Evolutionary conservation across 768 basidiomycete species (phyloP).

Genomic region (Rossbeevera mucosa): DNA sequence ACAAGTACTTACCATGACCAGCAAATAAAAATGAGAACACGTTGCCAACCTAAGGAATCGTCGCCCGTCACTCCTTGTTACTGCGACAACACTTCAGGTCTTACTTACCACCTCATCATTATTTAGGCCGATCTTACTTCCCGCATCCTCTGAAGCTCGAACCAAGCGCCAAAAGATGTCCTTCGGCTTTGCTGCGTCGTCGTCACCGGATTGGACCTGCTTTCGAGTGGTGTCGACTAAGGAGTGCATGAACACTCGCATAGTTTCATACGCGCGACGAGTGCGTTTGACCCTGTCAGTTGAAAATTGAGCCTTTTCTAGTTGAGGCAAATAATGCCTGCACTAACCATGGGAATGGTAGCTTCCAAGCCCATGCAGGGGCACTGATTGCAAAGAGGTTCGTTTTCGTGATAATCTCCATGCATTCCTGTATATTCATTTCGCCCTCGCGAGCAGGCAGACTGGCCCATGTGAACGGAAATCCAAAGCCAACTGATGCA

Average conservation of each 20-base stretch:
- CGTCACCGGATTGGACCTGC: constrained; percentile 5
- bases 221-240: constrained; percentile 9
- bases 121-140: constrained; percentile 11
- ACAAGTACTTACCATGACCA: constrained; percentile 44
- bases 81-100: background rate
- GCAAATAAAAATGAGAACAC: constrained; percentile 51
- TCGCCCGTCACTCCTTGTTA: background rate
- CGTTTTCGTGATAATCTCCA: constrained; percentile 12
- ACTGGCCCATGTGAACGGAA: constrained; percentile 20
- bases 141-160: constrained; percentile 18
- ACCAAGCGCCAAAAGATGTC: constrained; percentile 22
- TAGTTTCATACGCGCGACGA: constrained; percentile 19
- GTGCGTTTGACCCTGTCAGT: constrained; percentile 17
- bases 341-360: constrained; percentile 19
- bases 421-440: constrained; percentile 19
- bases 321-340: background rate
- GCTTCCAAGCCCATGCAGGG: constrained; percentile 20
- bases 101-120: constrained; percentile 19
- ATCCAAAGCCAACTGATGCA: constrained; percentile 22
- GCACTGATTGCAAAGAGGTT: constrained; percentile 16
- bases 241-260: constrained; percentile 19
- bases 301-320: background rate
- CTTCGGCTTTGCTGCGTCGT: constrained; percentile 5
- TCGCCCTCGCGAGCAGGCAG: constrained; percentile 13
- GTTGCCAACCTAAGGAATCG: constrained; percentile 45